These are phyloP conservation scores for Mycena vulgaris DNA, from an alignment of 768 basidiomycete genomes.

Conservation along the genomic window DNA sequence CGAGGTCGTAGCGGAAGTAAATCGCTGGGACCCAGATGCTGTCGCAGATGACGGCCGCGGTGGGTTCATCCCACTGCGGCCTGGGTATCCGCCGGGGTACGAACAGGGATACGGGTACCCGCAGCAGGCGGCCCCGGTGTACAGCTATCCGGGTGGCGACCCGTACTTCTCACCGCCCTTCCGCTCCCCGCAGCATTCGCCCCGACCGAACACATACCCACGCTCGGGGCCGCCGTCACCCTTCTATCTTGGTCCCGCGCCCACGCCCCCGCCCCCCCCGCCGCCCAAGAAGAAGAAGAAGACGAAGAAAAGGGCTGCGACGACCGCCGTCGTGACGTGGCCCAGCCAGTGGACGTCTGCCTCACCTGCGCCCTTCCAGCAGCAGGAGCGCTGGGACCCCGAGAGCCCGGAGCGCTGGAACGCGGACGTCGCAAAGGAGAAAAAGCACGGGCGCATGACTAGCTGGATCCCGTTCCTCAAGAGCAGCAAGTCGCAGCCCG, in stretches of 20 bases:
- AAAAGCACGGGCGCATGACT: conserved; percentile 19
- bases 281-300: conserved; percentile 23
- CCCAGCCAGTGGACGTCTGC: conserved; percentile 20
- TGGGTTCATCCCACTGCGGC: conserved; percentile 25
- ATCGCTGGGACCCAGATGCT: conserved; percentile 37
- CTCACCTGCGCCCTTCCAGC: background rate
- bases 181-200: conserved; percentile 6
- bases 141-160: conserved; percentile 14
- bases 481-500: conserved; percentile 8
- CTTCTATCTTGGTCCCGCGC: background rate
- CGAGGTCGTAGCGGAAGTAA: conserved; percentile 62
- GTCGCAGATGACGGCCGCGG: conserved; percentile 33
- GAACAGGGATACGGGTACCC: conserved; percentile 1
- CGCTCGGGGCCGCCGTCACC: conserved; percentile 18
- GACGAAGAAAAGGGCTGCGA: conserved; percentile 2
- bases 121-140: conserved; percentile 11
- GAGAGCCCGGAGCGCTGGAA: conserved; percentile 31
- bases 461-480: conserved; percentile 32
- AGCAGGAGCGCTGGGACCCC: conserved; percentile 19
- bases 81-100: background rate
- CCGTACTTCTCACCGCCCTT: conserved; percentile 1
- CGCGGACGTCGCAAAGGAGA: conserved; percentile 34
- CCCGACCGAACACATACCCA: conserved; percentile 10
- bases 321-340: conserved; percentile 28
- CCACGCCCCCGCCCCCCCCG: conserved; percentile 8